These are phyloP conservation scores for Dipteronia sinensis DNA, from an alignment of 345 rosid species.

Conservation along the genomic window DNA sequence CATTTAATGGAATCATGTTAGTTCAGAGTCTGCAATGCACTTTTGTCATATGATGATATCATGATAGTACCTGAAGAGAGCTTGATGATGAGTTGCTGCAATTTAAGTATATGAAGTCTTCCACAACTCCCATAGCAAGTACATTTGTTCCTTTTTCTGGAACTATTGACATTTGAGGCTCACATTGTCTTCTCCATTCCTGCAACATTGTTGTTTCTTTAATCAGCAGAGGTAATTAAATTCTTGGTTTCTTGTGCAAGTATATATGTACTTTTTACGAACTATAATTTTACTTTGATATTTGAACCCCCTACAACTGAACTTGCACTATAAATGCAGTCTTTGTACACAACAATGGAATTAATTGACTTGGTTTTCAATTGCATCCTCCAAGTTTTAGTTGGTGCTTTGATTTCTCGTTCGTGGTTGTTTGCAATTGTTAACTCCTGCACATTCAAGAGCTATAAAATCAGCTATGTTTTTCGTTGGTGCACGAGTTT, in stretches of 20 bases:
- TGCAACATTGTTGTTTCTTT: conserved; percentile 25
- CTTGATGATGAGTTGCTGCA: conserved; percentile 66
- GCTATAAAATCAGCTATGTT: conserved; percentile 16
- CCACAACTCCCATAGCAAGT: conserved; percentile 68
- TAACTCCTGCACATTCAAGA: conserved; percentile 52
- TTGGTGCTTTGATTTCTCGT: conserved; percentile 71
- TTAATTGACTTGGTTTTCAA: conserved; percentile 51
- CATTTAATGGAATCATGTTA: background rate
- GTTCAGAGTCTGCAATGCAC: background rate
- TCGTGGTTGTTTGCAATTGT: conserved; percentile 47
- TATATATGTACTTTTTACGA: background rate
- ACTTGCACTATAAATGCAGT: conserved; percentile 80
- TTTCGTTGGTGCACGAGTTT: conserved; percentile 8
- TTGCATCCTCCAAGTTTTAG: conserved; percentile 71
- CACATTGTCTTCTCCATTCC: conserved; percentile 74
- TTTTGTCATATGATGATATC: background rate
- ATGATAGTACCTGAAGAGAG: conserved; percentile 63
- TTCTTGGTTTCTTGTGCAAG: background rate
- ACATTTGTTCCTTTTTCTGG: conserved; percentile 55
- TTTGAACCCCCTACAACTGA: conserved; percentile 68
- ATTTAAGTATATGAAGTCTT: conserved; percentile 86
- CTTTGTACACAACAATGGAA: conserved; percentile 67
- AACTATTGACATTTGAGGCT: conserved; percentile 58
- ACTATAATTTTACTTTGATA: conserved; percentile 53
- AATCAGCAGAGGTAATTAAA: conserved; percentile 8